These are phyloP conservation scores for Euphorbia celastroides DNA, from an alignment of 441 rosid species.

Conservation along the genomic window DNA sequence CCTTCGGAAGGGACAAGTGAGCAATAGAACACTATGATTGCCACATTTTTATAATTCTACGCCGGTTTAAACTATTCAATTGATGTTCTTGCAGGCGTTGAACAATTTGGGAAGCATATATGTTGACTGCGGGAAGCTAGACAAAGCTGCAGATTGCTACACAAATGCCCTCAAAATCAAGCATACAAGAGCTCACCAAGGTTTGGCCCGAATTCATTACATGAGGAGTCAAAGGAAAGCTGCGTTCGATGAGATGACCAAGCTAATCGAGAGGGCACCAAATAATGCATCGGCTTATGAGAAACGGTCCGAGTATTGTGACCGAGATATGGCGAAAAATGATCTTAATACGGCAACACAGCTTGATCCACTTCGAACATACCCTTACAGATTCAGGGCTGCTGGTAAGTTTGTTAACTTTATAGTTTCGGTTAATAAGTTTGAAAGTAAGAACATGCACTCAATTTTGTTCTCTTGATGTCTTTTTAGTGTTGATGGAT, in stretches of 20 bases:
- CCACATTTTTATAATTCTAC: too few species aligned
- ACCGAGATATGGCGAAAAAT: conserved; percentile 78
- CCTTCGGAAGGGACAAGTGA: conserved; percentile 95
- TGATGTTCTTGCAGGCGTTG: conserved; percentile 56
- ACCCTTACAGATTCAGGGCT: conserved; percentile 93
- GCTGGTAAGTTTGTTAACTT: conserved; percentile 46
- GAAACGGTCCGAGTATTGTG: conserved; percentile 94
- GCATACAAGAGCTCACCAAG: conserved; percentile 97
- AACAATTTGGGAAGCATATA: conserved; percentile 87
- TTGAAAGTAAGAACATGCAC: not conserved
- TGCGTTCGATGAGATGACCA: conserved; percentile 96
- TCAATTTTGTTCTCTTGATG: conserved; percentile 7
- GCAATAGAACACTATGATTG: conserved; percentile 31
- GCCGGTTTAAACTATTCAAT: too few species aligned
- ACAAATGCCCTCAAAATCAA: conserved; percentile 84
- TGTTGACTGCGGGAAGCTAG: conserved; percentile 86
- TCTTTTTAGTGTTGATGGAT: conserved; percentile 76
- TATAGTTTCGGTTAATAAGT: not conserved
- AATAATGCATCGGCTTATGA: conserved; percentile 85
- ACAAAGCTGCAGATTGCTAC: conserved; percentile 87
- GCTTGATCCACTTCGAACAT: conserved; percentile 87
- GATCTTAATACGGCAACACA: conserved; percentile 75
- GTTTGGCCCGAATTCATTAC: conserved; percentile 88
- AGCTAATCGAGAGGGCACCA: conserved; percentile 78
- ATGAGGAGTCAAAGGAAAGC: conserved; percentile 73